A percentile compares a stretch with the other conserved stretches of the same genome.
phyloP scores from a whole-genome alignment of 805 yeast species.

The Lipomyces orientalis region DNA sequence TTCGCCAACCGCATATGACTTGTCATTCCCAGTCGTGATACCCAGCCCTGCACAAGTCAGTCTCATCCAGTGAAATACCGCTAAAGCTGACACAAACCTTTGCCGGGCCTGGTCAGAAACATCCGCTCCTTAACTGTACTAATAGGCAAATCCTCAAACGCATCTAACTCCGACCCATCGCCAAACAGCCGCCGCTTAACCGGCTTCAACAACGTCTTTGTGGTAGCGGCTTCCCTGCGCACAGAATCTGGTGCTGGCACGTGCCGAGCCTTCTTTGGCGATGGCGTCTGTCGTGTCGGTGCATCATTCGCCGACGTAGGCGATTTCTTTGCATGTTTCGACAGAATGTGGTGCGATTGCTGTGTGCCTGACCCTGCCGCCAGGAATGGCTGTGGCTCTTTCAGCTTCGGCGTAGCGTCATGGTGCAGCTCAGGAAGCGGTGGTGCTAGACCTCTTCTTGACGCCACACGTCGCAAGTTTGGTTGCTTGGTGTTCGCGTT shows the following conservation, averaged over 20 bases:
- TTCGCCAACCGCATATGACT: not conserved
- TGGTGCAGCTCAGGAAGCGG: constrained; percentile 5
- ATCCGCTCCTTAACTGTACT: constrained; percentile 26
- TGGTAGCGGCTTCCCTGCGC: constrained; percentile 25
- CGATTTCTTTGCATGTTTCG: not conserved
- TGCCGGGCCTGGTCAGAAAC: constrained; percentile 8
- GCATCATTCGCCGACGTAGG: not conserved
- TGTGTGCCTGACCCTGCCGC: not conserved
- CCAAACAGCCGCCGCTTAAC: constrained; percentile 35
- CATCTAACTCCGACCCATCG: constrained; percentile 47
- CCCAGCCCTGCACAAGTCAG: not conserved
- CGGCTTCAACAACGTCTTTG: constrained; percentile 32
- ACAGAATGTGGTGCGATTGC: not conserved
- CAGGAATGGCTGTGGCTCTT: not conserved
- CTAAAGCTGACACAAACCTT: not conserved
- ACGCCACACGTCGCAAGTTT: constrained; percentile 26
- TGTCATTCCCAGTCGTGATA: constrained; percentile 1
- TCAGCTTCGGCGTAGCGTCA: not conserved
- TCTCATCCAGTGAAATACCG: not conserved
- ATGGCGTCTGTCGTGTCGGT: constrained; percentile 17
- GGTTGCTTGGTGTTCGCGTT: constrained; percentile 18
- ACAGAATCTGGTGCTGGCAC: constrained; percentile 14
- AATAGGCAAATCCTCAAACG: constrained; percentile 42
- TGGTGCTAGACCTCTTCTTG: constrained; percentile 24
- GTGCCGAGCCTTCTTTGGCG: constrained; percentile 16